Percentiles rank a stretch among this genome's conserved stretches.
Conservation (phyloP, 495 filamentous ascomycete species). For the Xylaria venustula region DNA sequence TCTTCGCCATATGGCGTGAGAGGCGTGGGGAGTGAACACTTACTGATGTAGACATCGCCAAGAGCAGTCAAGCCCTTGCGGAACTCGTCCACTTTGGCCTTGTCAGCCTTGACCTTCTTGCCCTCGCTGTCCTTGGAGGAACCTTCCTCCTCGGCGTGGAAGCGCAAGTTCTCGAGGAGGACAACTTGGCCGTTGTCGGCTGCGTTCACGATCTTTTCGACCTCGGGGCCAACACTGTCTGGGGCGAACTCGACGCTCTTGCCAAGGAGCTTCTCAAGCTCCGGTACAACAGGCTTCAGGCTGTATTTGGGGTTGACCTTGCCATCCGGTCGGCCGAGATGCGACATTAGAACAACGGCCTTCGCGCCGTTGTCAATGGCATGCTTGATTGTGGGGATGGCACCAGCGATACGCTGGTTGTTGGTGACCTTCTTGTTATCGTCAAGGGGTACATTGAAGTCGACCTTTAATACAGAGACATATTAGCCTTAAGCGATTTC, state of each 20-base stretch:
- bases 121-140: slow-evolving; percentile 87
- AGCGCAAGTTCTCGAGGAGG: slow-evolving; percentile 94
- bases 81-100: slow-evolving; percentile 88
- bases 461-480: slow-evolving; percentile 61
- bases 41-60: slow-evolving; percentile 96
- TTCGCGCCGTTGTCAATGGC: slow-evolving; percentile 92
- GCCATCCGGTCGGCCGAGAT: slow-evolving; percentile 93
- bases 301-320: slow-evolving; percentile 89
- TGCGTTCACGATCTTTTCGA: slow-evolving; percentile 85
- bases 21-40: slow-evolving; percentile 34
- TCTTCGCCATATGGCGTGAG: background rate
- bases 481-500: slow-evolving; percentile 13
- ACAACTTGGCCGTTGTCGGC: slow-evolving; percentile 81
- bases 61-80: slow-evolving; percentile 91
- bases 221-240: slow-evolving; percentile 86
- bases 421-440: slow-evolving; percentile 90
- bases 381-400: slow-evolving; percentile 97
- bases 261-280: slow-evolving; percentile 86
- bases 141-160: slow-evolving; percentile 97
- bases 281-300: slow-evolving; percentile 85
- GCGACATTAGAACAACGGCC: slow-evolving; percentile 96
- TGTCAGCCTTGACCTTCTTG: slow-evolving; percentile 97
- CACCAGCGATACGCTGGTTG: slow-evolving; percentile 96
- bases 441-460: slow-evolving; percentile 99
- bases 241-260: slow-evolving; percentile 81